Conservation (phyloP, 2,329 filamentous ascomycete species). For the Purpureocillium takamizusanense region DNA sequence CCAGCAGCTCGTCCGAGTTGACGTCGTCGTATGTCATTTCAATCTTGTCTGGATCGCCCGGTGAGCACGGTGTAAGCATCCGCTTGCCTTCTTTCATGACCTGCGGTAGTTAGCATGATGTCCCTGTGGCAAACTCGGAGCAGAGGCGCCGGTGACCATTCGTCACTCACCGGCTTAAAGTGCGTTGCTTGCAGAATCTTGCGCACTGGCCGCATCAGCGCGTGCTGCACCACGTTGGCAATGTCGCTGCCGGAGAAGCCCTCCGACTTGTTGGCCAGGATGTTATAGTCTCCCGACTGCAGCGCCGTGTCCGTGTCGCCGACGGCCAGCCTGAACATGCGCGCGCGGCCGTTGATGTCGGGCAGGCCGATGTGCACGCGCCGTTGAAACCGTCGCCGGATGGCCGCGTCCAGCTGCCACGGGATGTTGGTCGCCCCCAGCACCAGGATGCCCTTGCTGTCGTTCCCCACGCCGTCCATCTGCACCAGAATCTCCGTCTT, state of each 20-base stretch:
- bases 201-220: slow-evolving; percentile 92
- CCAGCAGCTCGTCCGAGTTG: slow-evolving; percentile 72
- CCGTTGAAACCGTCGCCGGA: slow-evolving; percentile 90
- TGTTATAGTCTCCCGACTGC: slow-evolving; percentile 66
- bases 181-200: slow-evolving; percentile 97
- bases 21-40: slow-evolving; percentile 94
- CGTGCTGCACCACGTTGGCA: slow-evolving; percentile 87
- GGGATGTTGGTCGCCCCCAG: slow-evolving; percentile 97
- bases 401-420: slow-evolving; percentile 95
- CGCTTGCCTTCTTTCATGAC: slow-evolving; percentile 58
- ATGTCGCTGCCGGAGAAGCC: slow-evolving; percentile 97
- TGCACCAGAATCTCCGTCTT: slow-evolving; percentile 98
- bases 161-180: slow-evolving; percentile 71
- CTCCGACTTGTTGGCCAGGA: slow-evolving; percentile 73
- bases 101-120: slow-evolving; percentile 29
- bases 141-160: too few species aligned
- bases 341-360: slow-evolving; percentile 76
- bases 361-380: slow-evolving; percentile 93
- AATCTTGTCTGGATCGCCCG: slow-evolving; percentile 72
- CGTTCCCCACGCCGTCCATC: slow-evolving; percentile 97
- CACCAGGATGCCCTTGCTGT: slow-evolving; percentile 87
- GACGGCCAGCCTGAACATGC: slow-evolving; percentile 93
- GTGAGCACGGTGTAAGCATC: slow-evolving; percentile 84
- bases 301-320: slow-evolving; percentile 86
- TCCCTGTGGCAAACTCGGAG: too few species aligned